Percentiles rank a stretch among this genome's conserved stretches.
These are phyloP conservation scores for Xylogone sp. DNA, from an alignment of 2,329 filamentous ascomycete genomes.

Conservation along the genomic window DNA sequence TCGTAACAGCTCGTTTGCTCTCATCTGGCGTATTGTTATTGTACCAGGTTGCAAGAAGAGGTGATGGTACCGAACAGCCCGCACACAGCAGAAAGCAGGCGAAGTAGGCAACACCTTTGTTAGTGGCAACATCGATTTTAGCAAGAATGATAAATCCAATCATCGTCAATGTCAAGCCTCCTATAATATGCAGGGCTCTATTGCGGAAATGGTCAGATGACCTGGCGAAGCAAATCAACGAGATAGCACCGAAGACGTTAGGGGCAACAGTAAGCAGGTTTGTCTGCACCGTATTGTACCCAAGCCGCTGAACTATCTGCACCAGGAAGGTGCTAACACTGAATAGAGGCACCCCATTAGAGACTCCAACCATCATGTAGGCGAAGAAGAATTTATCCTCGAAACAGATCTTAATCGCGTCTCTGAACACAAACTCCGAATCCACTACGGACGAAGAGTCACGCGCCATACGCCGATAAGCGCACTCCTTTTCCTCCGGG, in stretches of 20 bases:
- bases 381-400: constrained; percentile 38
- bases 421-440: constrained; percentile 48
- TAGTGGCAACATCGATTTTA: constrained; percentile 56
- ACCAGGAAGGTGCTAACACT: constrained; percentile 47
- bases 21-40: constrained; percentile 82
- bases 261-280: constrained; percentile 77
- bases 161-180: constrained; percentile 66
- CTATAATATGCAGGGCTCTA: constrained; percentile 60
- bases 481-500: background rate
- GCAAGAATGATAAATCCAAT: constrained; percentile 74
- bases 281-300: constrained; percentile 48
- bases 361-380: constrained; percentile 48
- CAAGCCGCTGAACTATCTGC: constrained; percentile 45
- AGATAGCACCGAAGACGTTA: constrained; percentile 66
- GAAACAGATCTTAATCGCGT: constrained; percentile 48
- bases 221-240: constrained; percentile 68
- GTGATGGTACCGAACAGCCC: constrained; percentile 71
- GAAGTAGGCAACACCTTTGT: constrained; percentile 67
- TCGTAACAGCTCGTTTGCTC: constrained; percentile 66
- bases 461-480: background rate
- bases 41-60: constrained; percentile 64
- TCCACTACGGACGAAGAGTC: constrained; percentile 57
- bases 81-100: constrained; percentile 81
- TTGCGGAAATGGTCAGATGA: constrained; percentile 48
- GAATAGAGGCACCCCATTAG: constrained; percentile 52